Base-by-base conservation (phyloP, 2,329 filamentous ascomycete species). In the Colletotrichum orbiculare region DNA sequence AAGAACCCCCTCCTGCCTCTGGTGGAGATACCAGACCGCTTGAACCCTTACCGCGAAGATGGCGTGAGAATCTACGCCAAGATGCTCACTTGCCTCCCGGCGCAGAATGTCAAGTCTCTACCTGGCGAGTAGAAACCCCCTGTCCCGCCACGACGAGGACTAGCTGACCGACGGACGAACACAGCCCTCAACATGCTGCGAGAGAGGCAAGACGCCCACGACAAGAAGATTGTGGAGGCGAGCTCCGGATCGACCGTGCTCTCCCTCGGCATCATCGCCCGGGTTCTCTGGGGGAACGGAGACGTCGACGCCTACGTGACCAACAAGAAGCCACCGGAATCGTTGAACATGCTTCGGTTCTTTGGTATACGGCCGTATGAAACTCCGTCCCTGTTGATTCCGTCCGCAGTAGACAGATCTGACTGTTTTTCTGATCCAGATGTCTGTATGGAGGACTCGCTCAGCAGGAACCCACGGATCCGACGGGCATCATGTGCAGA, bases 61-160 rank as follows among this genome's bases (percentile, higher is more conserved):
- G 84, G 84, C 1, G 84, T 89, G 3, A 82, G 85, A 25, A 87
- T 89, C 66, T 89, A 88, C 66, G 87, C 87, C 39, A 89, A 89
- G 74, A 85, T 89, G 83, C 85, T 89, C 81, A 86, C 84, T 2
- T 83, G 83, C 77, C 84, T 85, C 66, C 87, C 87, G 1, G 84
- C 86, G 11, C 85, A 88, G 62, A 89, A 89, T 55, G 85, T 89
- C 68, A 89, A 89, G 71, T 82, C 84, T 15, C 81, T 89, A 75
- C 87, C 87, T 70, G 83, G 83, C 84, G 72, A 15, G 71, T 70
- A 46, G 50, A 15, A 41, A 11, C 5, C 8, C 8, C 43, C 4
- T 46, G 9, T 15, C 8, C 17, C 2, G 3, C 4, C n/a, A 1
- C 10, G 7, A n/a, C 11, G 25, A 9, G 7, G 10, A 10, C 25